Base-by-base conservation (phyloP, 2,329 filamentous ascomycete genomes). In the Ilyonectria robusta region DNA sequence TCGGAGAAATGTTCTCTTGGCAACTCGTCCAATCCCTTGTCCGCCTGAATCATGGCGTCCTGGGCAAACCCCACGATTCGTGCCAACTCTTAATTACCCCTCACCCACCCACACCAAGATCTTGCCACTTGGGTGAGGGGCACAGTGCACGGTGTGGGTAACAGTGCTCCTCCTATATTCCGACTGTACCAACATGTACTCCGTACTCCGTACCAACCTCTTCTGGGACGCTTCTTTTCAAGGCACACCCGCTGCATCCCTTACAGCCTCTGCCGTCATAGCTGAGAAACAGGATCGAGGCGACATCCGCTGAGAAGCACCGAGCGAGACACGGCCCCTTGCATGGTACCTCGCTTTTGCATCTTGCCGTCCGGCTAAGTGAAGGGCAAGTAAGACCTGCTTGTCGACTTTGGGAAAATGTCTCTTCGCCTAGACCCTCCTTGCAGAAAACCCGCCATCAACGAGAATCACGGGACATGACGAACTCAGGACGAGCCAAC, bases 1-100 rank as follows among this genome's bases (percentile, higher is more conserved):
- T 42, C 40, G 40, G 40, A n/a, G 40, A 42, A 42, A 42, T n/a
- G 15, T 42, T 42, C 15, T 42, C 40, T 42, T 42, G 40, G 40
- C 40, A 17, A 8, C 40, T 42, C 40, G 8, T 42, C 40, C 40
- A 42, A 42, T n/a, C 40, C 21, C 46, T 15, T 17, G 21, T 48
- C 46, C 7, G 40, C 6, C 17, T 42, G 26, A n/a, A 51, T 51
- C 26, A 26, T 17, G 33, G 29, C 48, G 23, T 50, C 26, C 13
- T 50, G 47, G 47, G 23, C 47, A 9, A 29, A 50, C 23, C 47
- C 47, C 29, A 31, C 29, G 48, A 19, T 51, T 51, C 26, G 48
- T 51, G 26, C 29, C 17, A 51, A 21, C 8, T 51, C 9, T 33
- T 31, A 33, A 26, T 31, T 51, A 51, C 48, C 48, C 48, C 48